phyloP scores from a whole-genome alignment of 1,284 basidiomycete genomes.

The Apiotrichum mycotoxinovorans region DNA sequence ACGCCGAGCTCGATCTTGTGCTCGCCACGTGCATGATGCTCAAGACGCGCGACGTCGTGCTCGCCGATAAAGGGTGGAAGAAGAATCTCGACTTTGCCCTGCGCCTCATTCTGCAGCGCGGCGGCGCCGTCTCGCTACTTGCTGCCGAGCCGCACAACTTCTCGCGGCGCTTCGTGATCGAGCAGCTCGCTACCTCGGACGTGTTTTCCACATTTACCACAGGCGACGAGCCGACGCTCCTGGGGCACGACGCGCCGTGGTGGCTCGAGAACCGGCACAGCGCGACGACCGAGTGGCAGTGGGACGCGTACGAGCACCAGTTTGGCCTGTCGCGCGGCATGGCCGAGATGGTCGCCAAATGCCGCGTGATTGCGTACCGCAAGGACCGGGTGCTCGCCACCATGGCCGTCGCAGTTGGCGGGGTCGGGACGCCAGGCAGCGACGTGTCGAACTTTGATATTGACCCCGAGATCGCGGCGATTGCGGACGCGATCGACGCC shows the following conservation, averaged over 20 bases:
- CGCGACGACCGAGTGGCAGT: constrained; percentile 12
- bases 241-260: constrained; percentile 17
- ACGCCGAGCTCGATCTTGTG: constrained; percentile 8
- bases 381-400: constrained; percentile 6
- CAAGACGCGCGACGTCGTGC: constrained; percentile 16
- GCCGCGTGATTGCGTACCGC: constrained; percentile 11
- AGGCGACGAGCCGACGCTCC: constrained; percentile 17
- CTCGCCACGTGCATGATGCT: constrained; percentile 18
- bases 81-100: constrained; percentile 21
- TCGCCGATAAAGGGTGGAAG: constrained; percentile 12
- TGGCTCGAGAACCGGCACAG: constrained; percentile 15
- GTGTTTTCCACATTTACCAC: constrained; percentile 23
- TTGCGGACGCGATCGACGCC: constrained; percentile 5
- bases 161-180: constrained; percentile 20
- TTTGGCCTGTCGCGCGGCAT: constrained; percentile 22
- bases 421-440: neutral
- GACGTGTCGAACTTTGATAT: neutral
- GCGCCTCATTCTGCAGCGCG: constrained; percentile 13
- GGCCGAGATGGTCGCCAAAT: constrained; percentile 21
- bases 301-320: constrained; percentile 20
- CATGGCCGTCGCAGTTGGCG: neutral
- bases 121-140: constrained; percentile 16
- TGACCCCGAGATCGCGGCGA: constrained; percentile 4
- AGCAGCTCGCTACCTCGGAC: constrained; percentile 20
- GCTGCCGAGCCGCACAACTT: constrained; percentile 9